Evolutionary conservation across 768 basidiomycete genomes (phyloP), one percentile per base, ranked within the genome.

Genomic region (Boletus barrowsii): DNA sequence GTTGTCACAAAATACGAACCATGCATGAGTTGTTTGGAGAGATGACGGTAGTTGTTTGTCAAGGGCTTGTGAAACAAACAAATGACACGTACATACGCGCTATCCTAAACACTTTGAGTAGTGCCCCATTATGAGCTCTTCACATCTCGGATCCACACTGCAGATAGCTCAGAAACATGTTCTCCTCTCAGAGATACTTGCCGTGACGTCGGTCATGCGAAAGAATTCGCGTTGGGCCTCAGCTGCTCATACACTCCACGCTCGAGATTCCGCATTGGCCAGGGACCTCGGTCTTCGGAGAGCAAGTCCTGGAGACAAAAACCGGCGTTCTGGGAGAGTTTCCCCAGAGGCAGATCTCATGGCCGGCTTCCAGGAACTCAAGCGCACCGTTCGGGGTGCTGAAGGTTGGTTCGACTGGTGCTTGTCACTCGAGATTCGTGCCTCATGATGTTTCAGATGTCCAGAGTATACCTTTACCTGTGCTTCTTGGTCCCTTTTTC

Each of bases 201-300:
- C 90, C 17, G 91, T 98, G 60, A 97, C 93, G 35, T 89, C 91
- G 3, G 81, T 84, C 18, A 98, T 99, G 95, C 90, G 96, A 70
- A 93, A 94, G 77, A 98, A 98, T 74, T 93, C 95, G 43, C 84
- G 97, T 42, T 98, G 96, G 96, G 89, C 95, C 17, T 84, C 89
- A 13, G 81, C 82, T 42, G 81, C 80, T 26, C 82, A 84, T 63
- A 81, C 81, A 24, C 77, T 83, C 63, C 77, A 79, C 41, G 73
- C 81, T 47, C 78, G 82, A 58, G 87, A 87, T 64, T 81, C 85
- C 18, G 80, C 83, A 3, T 73, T 93, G 39, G 88, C 88, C 44
- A 86, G 78, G 64, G 87, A 85, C 62, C 81, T 89, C 40, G 90
- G 90, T 29, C 79, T 90, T 42, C 78, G 88, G 47, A 79, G 87